A percentile compares a stretch with the other conserved stretches of the same genome.
Evolutionary conservation across 2,329 filamentous ascomycete genomes (phyloP).

Genomic region (Pseudogymnoascus sp.): DNA sequence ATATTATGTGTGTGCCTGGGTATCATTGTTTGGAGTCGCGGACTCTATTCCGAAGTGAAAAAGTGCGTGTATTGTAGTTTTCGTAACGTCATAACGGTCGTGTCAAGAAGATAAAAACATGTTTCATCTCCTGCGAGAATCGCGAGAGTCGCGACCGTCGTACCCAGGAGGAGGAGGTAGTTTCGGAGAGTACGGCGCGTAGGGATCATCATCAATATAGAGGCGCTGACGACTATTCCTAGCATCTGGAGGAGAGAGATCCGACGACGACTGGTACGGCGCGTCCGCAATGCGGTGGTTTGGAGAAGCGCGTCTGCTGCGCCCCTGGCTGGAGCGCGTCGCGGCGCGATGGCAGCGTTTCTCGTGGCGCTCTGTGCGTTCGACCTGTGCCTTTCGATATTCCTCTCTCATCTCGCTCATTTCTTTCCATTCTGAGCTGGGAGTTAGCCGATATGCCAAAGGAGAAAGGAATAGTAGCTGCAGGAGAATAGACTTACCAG

Average conservation of each 20-base stretch:
- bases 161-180: background rate
- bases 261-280: conserved; percentile 24
- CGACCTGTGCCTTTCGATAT: conserved; percentile 44
- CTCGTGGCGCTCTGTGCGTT: conserved; percentile 35
- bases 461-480: background rate
- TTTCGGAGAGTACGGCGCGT: conserved; percentile 15
- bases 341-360: conserved; percentile 34
- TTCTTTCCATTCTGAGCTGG: conserved; percentile 53
- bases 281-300: conserved; percentile 3
- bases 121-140: background rate
- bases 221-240: conserved; percentile 30
- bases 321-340: conserved; percentile 22
- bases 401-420: conserved; percentile 52
- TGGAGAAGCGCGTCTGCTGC: conserved; percentile 29
- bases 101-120: background rate
- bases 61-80: background rate
- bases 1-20: background rate
- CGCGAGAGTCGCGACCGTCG: background rate
- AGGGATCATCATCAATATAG: conserved; percentile 39
- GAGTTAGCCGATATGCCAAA: background rate
- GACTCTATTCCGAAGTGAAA: background rate
- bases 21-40: background rate
- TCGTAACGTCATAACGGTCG: background rate
- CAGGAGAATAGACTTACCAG: background rate
- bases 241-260: conserved; percentile 22